These are phyloP conservation scores for Acmispon strigosus DNA, from an alignment of 306 rosid species.

Conservation along the genomic window DNA sequence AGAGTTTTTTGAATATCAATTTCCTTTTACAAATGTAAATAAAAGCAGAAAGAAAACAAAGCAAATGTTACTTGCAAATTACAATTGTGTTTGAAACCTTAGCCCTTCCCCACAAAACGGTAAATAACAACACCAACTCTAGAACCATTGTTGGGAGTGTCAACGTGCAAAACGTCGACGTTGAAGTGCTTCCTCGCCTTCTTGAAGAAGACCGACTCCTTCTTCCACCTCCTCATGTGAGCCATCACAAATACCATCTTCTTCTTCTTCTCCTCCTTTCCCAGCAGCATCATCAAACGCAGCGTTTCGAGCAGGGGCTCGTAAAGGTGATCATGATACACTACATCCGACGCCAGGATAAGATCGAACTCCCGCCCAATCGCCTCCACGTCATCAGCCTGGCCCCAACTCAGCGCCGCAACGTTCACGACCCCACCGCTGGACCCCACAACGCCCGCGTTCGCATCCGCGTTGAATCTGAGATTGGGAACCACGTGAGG, in stretches of 20 bases:
- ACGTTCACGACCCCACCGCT: conserved; percentile 50
- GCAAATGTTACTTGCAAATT: not conserved
- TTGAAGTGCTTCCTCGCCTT: conserved; percentile 62
- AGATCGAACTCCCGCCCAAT: conserved; percentile 64
- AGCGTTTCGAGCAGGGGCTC: conserved; percentile 76
- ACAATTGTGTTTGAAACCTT: not conserved
- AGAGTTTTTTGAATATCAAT: too few relatives aligned
- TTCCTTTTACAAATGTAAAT: too few relatives aligned
- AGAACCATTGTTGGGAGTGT: conserved; percentile 48
- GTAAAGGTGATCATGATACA: conserved; percentile 75
- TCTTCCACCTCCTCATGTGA: conserved; percentile 84
- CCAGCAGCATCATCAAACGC: conserved; percentile 28
- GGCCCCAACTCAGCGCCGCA: conserved; percentile 75
- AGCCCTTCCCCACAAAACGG: conserved; percentile 42
- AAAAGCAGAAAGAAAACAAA: too few relatives aligned
- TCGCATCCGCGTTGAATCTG: conserved; percentile 59
- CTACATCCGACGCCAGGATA: conserved; percentile 77
- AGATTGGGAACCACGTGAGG: conserved; percentile 73
- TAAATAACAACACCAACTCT: conserved; percentile 68
- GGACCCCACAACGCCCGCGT: conserved; percentile 34
- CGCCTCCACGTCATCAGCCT: conserved; percentile 44
- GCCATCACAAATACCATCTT: conserved; percentile 70
- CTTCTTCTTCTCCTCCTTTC: conserved; percentile 18
- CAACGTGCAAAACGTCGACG: conserved; percentile 51
- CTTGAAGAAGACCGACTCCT: conserved; percentile 75